Percentiles rank a stretch among this genome's conserved stretches.
phyloP scores from a whole-genome alignment of 176 grass and related monocot genomes.

The Bonia amplexicaulis region DNA sequence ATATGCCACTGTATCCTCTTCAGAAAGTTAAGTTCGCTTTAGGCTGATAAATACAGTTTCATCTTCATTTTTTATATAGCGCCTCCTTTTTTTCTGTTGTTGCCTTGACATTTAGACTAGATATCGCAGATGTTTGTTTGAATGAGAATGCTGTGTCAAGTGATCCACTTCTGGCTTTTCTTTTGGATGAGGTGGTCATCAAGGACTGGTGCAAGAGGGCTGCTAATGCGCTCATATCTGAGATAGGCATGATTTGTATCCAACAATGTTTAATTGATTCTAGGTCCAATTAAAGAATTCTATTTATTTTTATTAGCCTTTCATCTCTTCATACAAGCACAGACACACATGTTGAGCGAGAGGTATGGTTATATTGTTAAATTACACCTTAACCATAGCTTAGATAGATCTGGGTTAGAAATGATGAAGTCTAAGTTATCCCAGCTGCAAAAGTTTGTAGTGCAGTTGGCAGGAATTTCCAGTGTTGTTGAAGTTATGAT shows the following conservation, averaged over 20 bases:
- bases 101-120: conserved; percentile 74
- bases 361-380: not conserved
- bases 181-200: conserved; percentile 96
- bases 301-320: not conserved
- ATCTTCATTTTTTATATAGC: not conserved
- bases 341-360: not conserved
- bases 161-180: conserved; percentile 93
- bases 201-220: conserved; percentile 95
- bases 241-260: conserved; percentile 77
- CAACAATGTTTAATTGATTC: conserved; percentile 31
- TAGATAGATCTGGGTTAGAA: conserved; percentile 57
- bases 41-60: not conserved
- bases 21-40: conserved; percentile 19
- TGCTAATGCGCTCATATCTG: conserved; percentile 45
- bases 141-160: conserved; percentile 95
- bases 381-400: conserved; percentile 39
- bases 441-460: conserved; percentile 67
- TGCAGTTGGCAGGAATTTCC: conserved; percentile 70
- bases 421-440: conserved; percentile 51
- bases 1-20: conserved; percentile 95
- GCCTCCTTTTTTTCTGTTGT: not conserved
- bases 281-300: conserved; percentile 1
- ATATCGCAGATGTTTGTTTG: conserved; percentile 95
- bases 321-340: not conserved
- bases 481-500: conserved; percentile 86